Conservation (phyloP, 805 yeast species). For the Starmera dryadoides region DNA sequence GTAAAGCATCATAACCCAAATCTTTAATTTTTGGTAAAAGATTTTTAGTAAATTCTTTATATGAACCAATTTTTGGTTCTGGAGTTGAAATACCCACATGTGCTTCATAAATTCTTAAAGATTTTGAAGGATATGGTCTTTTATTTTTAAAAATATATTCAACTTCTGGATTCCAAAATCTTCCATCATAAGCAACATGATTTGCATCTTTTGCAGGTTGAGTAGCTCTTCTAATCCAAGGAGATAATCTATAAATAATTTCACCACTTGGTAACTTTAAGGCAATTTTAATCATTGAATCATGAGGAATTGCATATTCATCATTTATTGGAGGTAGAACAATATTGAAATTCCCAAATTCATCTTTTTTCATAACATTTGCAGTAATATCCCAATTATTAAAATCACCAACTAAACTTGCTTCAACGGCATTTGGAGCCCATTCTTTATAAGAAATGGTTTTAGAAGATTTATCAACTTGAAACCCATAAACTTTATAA, state of each 20-base stretch:
- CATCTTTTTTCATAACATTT: slow-evolving; percentile 52
- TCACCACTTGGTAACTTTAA: slow-evolving; percentile 63
- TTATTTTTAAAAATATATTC: slow-evolving; percentile 43
- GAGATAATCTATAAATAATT: slow-evolving; percentile 73
- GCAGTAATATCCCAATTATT: slow-evolving; percentile 66
- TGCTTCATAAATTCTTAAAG: slow-evolving; percentile 83
- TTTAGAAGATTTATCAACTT: slow-evolving; percentile 43
- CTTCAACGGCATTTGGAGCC: slow-evolving; percentile 80
- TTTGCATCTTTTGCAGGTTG: slow-evolving; percentile 51
- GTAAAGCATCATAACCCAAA: slow-evolving; percentile 88
- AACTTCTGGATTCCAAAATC: slow-evolving; percentile 82
- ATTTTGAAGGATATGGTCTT: slow-evolving; percentile 49
- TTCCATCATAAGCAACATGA: slow-evolving; percentile 62
- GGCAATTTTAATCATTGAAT: slow-evolving; percentile 67
- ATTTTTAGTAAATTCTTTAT: slow-evolving; percentile 74
- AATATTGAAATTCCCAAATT: slow-evolving; percentile 65
- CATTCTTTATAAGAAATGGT: slow-evolving; percentile 69
- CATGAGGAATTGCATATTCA: slow-evolving; percentile 70
- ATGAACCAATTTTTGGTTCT: slow-evolving; percentile 77
- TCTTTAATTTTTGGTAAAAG: slow-evolving; percentile 79
- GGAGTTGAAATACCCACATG: slow-evolving; percentile 94
- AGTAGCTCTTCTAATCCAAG: slow-evolving; percentile 83
- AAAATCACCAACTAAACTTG: slow-evolving; percentile 86
- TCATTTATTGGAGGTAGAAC: slow-evolving; percentile 42
- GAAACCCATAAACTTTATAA: slow-evolving; percentile 72